These are phyloP conservation scores for Kwoniella europaea DNA, from an alignment of 768 basidiomycete genomes.

Conservation along the genomic window DNA sequence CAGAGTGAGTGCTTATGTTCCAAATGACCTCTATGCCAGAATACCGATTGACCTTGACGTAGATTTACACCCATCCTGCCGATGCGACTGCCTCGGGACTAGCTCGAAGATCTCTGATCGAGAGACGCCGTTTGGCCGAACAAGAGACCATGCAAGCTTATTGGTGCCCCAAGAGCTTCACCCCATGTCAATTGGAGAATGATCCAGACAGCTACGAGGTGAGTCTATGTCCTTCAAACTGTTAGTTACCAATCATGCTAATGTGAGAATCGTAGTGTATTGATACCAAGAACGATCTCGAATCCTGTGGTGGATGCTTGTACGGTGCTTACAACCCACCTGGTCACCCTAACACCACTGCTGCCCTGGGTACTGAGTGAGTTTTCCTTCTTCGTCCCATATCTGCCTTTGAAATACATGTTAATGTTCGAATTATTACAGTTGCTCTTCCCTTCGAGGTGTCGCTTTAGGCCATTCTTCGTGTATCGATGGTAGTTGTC, in stretches of 20 bases:
- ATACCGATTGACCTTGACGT: not conserved
- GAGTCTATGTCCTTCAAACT: not conserved
- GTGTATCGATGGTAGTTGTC: not conserved
- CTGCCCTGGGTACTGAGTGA: not conserved
- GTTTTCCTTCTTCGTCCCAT: not conserved
- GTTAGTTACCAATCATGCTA: not conserved
- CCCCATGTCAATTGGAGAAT: conserved; percentile 6
- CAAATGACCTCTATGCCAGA: not conserved
- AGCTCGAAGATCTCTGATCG: not conserved
- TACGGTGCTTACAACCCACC: not conserved
- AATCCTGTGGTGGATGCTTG: conserved; percentile 16
- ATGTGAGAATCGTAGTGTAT: not conserved
- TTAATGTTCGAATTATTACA: not conserved
- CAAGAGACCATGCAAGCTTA: not conserved
- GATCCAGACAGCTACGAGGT: conserved; percentile 9
- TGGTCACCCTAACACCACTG: not conserved
- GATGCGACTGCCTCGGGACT: not conserved
- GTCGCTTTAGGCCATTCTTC: conserved; percentile 1
- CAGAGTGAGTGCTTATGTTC: not conserved
- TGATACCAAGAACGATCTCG: conserved; percentile 7
- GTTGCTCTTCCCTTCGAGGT: conserved; percentile 8
- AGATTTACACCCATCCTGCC: conserved; percentile 9
- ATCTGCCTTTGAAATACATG: not conserved
- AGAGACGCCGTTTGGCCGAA: not conserved
- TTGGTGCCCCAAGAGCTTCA: conserved; percentile 6